These are phyloP conservation scores for Penicillium sclerotigenum DNA, from an alignment of 2,329 filamentous ascomycete species.

Conservation along the genomic window DNA sequence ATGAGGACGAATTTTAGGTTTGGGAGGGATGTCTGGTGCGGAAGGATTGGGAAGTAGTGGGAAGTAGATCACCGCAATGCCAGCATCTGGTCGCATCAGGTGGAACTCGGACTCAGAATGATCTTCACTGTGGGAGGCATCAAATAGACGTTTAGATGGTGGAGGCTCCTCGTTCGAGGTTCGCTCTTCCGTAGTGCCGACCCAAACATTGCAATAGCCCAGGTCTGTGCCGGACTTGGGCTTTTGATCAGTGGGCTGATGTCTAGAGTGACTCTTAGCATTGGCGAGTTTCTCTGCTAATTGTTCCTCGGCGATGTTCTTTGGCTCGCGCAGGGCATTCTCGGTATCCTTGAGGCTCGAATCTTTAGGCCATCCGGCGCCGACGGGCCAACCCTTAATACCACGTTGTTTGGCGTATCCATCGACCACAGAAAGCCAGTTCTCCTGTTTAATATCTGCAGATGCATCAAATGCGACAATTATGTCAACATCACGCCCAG, in stretches of 20 bases:
- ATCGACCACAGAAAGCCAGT: conserved; percentile 91
- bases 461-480: conserved; percentile 92
- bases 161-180: conserved; percentile 54
- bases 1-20: conserved; percentile 23
- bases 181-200: conserved; percentile 76
- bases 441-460: conserved; percentile 87
- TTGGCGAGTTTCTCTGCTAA: conserved; percentile 62
- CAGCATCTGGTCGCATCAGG: conserved; percentile 72
- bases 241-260: background rate
- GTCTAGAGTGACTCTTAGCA: conserved; percentile 45
- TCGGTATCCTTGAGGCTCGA: conserved; percentile 60
- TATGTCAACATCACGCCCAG: conserved; percentile 83
- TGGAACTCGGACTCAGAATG: conserved; percentile 63
- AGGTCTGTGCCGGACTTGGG: conserved; percentile 53
- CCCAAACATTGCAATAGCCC: conserved; percentile 92
- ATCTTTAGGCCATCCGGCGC: conserved; percentile 82
- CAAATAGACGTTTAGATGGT: conserved; percentile 50
- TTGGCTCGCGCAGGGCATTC: conserved; percentile 64
- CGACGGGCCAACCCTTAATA: conserved; percentile 91
- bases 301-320: conserved; percentile 59
- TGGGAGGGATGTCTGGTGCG: conserved; percentile 31
- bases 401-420: conserved; percentile 87
- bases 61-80: conserved; percentile 85
- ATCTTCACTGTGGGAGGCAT: conserved; percentile 48
- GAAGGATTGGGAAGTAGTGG: conserved; percentile 76